Conservation (phyloP, 345 rosid species). For the Gossypium stocksii region DNA sequence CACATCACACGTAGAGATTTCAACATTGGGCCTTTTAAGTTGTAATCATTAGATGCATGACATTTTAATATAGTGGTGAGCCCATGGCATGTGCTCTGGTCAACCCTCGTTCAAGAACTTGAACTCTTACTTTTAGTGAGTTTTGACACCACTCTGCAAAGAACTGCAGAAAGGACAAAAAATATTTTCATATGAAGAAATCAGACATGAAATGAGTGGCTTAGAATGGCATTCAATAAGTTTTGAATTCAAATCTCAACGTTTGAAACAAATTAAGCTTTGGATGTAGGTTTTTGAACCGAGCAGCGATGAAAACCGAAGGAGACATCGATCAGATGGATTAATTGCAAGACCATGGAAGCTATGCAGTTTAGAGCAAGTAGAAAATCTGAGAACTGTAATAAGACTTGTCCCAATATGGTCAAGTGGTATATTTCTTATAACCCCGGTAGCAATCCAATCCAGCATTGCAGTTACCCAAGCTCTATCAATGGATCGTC, state of each 20-base stretch:
- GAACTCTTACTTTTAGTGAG: background rate
- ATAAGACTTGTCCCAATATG: conserved; percentile 37
- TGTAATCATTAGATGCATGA: background rate
- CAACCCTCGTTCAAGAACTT: background rate
- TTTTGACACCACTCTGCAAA: background rate
- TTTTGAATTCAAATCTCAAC: background rate
- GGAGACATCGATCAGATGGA: conserved; percentile 14
- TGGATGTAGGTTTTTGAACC: conserved; percentile 36
- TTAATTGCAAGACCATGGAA: conserved; percentile 39
- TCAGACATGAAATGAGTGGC: background rate
- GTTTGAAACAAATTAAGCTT: background rate
- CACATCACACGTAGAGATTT: background rate
- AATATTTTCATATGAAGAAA: background rate
- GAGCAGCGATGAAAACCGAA: conserved; percentile 8
- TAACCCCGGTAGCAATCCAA: conserved; percentile 30
- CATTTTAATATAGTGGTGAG: background rate
- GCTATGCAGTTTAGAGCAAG: conserved; percentile 43
- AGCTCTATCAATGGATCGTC: conserved; percentile 44
- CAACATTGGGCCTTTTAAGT: background rate
- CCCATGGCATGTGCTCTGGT: background rate
- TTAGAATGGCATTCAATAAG: too few relatives aligned
- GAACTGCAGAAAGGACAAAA: background rate
- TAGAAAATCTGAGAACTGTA: conserved; percentile 42
- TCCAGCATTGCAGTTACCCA: conserved; percentile 34
- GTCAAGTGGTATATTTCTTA: conserved; percentile 30